Evolutionary conservation across 1,284 basidiomycete species (phyloP), one percentile per base, ranked within the genome.

Genomic region (Ustilago nuda): DNA sequence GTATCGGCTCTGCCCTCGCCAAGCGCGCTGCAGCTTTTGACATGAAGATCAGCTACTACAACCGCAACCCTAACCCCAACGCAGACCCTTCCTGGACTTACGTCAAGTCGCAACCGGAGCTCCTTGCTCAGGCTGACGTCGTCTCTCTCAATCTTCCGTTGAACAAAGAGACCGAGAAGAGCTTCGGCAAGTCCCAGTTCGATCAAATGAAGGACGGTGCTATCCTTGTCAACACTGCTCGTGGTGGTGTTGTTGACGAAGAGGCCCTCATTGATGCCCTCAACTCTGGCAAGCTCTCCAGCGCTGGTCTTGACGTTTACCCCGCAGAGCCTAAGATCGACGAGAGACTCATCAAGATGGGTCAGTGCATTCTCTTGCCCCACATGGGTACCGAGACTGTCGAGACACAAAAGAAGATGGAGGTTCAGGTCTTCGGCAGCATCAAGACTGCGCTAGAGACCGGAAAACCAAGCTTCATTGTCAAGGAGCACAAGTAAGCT

Each of bases 281-380:
- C 30, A 64, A 79, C 45, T 59, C 61, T 11, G 75, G 70, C 32
- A 65, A 51, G 50, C 73, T 74, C 56, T 57, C 63, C 82, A 94
- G 92, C 27, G 79, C 93, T n/a, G 95, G 95, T n/a, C 88, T 98
- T 36, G 95, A 97, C 80, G 94, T 96, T 41, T 97, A 90, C 88
- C 74, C 74, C 15, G 74, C 65, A 12, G 75, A 77, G 36, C 75
- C 75, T 17, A 66, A 72, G 41, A 73, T 73, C 57, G 75, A 77
- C 62, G 51, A 67, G 17, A 45, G 75, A 7, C 58, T 77, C 7
- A 52, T 77, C 45, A 61, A 64, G 56, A 77, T 77, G 75, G 70
- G 70, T 61, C 54, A 77, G 48, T 66, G 61, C 66, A 58, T 70
- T 43, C 53, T 77, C 12, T 41, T 77, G 19, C 75, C 75, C 4